phyloP scores from a whole-genome alignment of 192 early-diverging fungal genomes.

The Gryganskiella cystojenkinii region DNA sequence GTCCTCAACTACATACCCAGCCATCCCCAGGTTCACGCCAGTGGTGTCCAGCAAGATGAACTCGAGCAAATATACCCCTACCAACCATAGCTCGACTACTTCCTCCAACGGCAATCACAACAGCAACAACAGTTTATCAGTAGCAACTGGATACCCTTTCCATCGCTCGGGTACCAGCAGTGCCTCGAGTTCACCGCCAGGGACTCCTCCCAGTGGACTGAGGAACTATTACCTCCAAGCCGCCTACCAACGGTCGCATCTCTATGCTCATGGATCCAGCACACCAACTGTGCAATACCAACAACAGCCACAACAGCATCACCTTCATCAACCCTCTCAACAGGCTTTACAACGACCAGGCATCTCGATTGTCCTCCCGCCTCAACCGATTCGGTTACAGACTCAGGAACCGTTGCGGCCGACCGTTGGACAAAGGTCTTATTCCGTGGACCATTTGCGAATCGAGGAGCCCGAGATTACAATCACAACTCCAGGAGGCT shows the following conservation, averaged over 20 bases:
- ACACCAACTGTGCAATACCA: constrained; percentile 1
- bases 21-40: constrained; percentile 40
- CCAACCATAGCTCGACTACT: constrained; percentile 1
- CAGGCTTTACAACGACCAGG: constrained; percentile 20
- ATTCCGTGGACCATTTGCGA: constrained; percentile 26
- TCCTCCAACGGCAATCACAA: neutral
- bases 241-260: constrained; percentile 29
- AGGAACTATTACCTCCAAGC: constrained; percentile 37
- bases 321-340: too few species aligned
- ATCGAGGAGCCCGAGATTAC: constrained; percentile 20
- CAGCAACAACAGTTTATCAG: neutral
- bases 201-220: constrained; percentile 33
- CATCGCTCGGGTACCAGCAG: constrained; percentile 22
- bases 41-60: constrained; percentile 21
- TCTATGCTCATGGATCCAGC: constrained; percentile 12
- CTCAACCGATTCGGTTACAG: neutral
- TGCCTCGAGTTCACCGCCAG: constrained; percentile 49
- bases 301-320: neutral
- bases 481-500: constrained; percentile 15
- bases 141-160: neutral
- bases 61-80: constrained; percentile 39
- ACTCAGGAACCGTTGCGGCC: neutral
- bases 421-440: constrained; percentile 9
- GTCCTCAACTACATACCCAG: constrained; percentile 15
- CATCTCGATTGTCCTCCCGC: constrained; percentile 10